Base-by-base conservation (phyloP, 2,329 filamentous ascomycete species). In the Xylaria multiplex region DNA sequence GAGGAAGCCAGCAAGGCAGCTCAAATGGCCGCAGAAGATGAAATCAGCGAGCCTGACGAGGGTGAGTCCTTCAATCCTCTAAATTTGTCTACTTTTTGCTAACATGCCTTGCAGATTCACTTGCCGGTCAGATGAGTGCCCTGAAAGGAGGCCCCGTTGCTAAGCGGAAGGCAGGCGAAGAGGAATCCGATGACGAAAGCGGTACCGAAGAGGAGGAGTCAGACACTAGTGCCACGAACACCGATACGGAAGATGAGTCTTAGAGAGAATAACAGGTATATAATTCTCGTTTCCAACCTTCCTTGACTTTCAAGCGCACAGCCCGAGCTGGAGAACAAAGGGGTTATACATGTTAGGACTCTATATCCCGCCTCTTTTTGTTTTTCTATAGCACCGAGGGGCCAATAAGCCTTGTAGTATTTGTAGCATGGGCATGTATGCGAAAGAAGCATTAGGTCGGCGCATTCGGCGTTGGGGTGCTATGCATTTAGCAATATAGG, bases 1-100 rank as follows among this genome's bases (percentile, higher is more conserved):
- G 93, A 97, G 75, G 94, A 98, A 74, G 90, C 92, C 40, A 91
- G 88, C 79, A 96, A 95, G 81, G 94, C 93, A 5, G 90, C 88
- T 22, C 87, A 91, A 71, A 90, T 97, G 76, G 87, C 88, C 59
- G 91, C 90, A 54, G 93, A 97, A 72, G 96, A 97, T 74, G 96
- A 99, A 65, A 99, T 99, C 71, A 97, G 93, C 77, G 96, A 99
- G 79, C 96, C 96, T 42, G 96, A 98, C 70, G 96, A 99, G 84
- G 96, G 96, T 97, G 85, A 84, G 90, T 84, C 52, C 56, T 49
- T 54, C 48, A 62, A 56, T 40, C 53, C 53, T 43, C 13, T 37
- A 63, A 19, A 48, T 27, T 13, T 61, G 13, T 37, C 7, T 43
- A n/a, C 13, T 22, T 40, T 4, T 56, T 56, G 64, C 74, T 79